phyloP scores from a whole-genome alignment of 768 basidiomycete genomes.

The Rhodotorula diobovata region DNA sequence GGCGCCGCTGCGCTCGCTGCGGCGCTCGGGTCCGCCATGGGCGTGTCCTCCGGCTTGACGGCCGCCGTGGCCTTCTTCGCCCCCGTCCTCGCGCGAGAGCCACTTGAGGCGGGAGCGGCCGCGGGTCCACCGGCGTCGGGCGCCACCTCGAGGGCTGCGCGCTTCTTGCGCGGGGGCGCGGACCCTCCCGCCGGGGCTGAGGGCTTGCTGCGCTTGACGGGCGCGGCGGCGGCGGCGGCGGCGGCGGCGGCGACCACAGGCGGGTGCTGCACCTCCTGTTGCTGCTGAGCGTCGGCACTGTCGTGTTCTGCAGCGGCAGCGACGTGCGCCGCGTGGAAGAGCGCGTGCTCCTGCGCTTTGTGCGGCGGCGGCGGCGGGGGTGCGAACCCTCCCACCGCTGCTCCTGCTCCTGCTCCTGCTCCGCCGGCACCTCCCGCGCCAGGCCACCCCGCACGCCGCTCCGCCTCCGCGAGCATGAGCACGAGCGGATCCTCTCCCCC shows the following conservation, averaged over 20 bases:
- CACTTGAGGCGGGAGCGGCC: not conserved
- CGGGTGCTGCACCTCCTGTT: not conserved
- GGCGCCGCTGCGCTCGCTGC: not conserved
- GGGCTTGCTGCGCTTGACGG: no score
- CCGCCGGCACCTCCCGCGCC: not conserved
- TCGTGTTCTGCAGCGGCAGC: no score
- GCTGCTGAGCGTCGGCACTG: no score
- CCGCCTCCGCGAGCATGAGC: slow-evolving; percentile 16
- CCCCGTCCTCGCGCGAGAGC: not conserved
- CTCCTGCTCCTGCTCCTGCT: not conserved
- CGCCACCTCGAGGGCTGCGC: not conserved
- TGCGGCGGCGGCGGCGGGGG: not conserved
- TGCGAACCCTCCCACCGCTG: not conserved
- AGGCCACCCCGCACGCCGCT: slow-evolving; percentile 7
- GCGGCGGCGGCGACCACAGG: no score
- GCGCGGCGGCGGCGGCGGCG: no score
- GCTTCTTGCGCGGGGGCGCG: not conserved
- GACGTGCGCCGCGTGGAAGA: not conserved
- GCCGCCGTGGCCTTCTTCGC: not conserved
- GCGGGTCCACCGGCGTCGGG: no score
- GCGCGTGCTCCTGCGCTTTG: not conserved
- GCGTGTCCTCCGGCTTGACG: not conserved
- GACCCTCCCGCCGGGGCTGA: no score
- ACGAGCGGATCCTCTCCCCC: slow-evolving; percentile 8
- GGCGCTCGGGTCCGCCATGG: not conserved